phyloP scores from a whole-genome alignment of 179 eudicot species.

The Actinidia chinensis region DNA sequence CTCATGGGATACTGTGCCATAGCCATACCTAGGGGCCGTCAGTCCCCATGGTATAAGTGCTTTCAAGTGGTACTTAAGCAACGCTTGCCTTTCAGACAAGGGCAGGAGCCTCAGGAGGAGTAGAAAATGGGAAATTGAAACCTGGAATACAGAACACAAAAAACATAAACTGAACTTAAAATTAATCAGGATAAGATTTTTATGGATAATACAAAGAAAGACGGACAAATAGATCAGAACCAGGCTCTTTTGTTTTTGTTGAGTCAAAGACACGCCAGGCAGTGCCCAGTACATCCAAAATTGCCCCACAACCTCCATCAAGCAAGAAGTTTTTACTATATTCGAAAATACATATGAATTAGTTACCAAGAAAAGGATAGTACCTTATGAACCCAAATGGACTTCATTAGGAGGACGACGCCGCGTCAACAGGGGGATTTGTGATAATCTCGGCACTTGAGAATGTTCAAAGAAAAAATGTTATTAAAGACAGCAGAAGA shows the following conservation, averaged over 20 bases:
- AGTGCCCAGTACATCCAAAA: neutral
- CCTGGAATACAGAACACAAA: conserved; percentile 50
- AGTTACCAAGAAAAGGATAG: too few species aligned
- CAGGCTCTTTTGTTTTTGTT: neutral
- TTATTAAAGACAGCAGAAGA: conserved; percentile 69
- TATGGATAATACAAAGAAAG: neutral
- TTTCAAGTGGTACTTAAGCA: conserved; percentile 81
- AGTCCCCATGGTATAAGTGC: conserved; percentile 70
- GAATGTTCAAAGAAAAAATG: conserved; percentile 60
- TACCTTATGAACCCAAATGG: conserved; percentile 79
- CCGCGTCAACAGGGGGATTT: conserved; percentile 91
- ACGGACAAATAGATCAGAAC: neutral
- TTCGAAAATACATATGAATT: too few species aligned
- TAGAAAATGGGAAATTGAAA: conserved; percentile 81
- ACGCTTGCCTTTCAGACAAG: conserved; percentile 63
- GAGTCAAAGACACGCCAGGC: neutral
- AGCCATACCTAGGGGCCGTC: conserved; percentile 76
- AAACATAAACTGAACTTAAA: neutral
- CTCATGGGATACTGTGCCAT: conserved; percentile 90
- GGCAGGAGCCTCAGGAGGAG: conserved; percentile 68
- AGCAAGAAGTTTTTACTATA: neutral
- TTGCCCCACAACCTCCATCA: conserved; percentile 6
- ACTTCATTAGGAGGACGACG: conserved; percentile 80
- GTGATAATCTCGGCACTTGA: conserved; percentile 78
- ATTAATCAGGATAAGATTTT: too few species aligned